A percentile compares a stretch with the other conserved stretches of the same genome.
Evolutionary conservation across 2,329 filamentous ascomycete genomes (phyloP).

Genomic region (Colletotrichum karsti): DNA sequence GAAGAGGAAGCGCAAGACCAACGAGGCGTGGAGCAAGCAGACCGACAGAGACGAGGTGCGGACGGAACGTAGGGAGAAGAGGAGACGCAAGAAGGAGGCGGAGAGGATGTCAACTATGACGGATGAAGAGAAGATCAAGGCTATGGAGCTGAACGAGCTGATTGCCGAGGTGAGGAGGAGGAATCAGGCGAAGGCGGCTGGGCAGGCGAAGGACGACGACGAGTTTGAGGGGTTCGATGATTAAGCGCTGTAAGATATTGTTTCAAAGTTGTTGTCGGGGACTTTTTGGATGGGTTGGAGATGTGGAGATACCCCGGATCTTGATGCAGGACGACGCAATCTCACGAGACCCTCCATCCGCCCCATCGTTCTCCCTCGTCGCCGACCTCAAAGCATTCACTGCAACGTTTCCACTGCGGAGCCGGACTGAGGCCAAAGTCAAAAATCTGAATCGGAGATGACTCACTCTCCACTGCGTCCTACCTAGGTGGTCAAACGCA

Average conservation of each 20-base stretch:
- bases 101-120: conserved; percentile 72
- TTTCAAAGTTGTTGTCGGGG: not conserved
- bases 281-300: not conserved
- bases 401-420: conserved; percentile 1
- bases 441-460: not conserved
- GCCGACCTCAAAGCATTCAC: conserved; percentile 4
- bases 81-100: conserved; percentile 69
- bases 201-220: conserved; percentile 44
- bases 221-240: conserved; percentile 68
- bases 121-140: conserved; percentile 72
- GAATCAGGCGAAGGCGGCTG: conserved; percentile 55
- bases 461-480: not conserved
- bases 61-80: conserved; percentile 69
- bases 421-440: not conserved
- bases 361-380: conserved; percentile 14
- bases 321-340: not conserved
- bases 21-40: conserved; percentile 79
- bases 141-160: conserved; percentile 70
- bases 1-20: conserved; percentile 67
- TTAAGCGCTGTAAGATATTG: conserved; percentile 8
- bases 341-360: not conserved
- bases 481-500: not conserved
- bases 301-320: conserved; percentile 10
- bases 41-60: conserved; percentile 71
- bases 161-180: conserved; percentile 69